These are phyloP conservation scores for Candida pseudoglaebosa DNA, from an alignment of 805 yeast genomes.

Conservation along the genomic window DNA sequence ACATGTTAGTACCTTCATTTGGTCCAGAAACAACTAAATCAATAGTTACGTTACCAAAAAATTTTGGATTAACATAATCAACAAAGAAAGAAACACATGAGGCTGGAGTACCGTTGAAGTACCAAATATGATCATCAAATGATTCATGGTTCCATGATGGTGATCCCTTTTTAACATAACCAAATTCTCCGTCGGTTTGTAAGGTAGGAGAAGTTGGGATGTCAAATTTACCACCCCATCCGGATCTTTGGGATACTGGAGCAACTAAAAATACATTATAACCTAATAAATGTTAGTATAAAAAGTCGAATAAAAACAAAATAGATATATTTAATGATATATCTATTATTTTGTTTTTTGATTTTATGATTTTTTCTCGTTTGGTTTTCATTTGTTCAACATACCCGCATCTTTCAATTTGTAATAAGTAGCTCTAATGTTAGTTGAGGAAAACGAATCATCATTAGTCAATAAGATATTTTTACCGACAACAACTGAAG, in stretches of 20 bases:
- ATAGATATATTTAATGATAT: too few relatives aligned
- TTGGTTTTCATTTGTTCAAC: too few relatives aligned
- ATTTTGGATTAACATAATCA: slow-evolving; percentile 44
- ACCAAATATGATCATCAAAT: slow-evolving; percentile 42
- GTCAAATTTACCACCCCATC: slow-evolving; percentile 53
- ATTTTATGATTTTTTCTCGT: too few relatives aligned
- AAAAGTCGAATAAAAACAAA: too few relatives aligned
- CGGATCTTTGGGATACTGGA: slow-evolving; percentile 49
- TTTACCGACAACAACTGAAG: slow-evolving; percentile 16
- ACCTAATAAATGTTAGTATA: slow-evolving; percentile 1
- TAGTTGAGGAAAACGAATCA: slow-evolving; percentile 55
- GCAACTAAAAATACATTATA: slow-evolving; percentile 49
- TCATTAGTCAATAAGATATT: slow-evolving; percentile 42
- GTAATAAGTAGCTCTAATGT: slow-evolving; percentile 52
- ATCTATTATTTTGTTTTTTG: too few relatives aligned
- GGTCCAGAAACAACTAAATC: slow-evolving; percentile 53
- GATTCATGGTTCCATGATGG: slow-evolving; percentile 55
- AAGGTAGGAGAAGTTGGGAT: slow-evolving; percentile 37
- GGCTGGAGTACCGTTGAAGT: slow-evolving; percentile 55
- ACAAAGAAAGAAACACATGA: slow-evolving; percentile 47
- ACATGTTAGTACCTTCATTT: slow-evolving; percentile 48
- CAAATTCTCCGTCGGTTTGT: slow-evolving; percentile 44
- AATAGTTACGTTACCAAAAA: slow-evolving; percentile 39
- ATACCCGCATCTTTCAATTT: slow-evolving; percentile 42
- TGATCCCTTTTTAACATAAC: slow-evolving; percentile 43